Percentiles rank a stretch among this genome's conserved stretches.
phyloP scores from a whole-genome alignment of 2,329 filamentous ascomycete genomes.

The Aspergillus oerlinghausenensis region DNA sequence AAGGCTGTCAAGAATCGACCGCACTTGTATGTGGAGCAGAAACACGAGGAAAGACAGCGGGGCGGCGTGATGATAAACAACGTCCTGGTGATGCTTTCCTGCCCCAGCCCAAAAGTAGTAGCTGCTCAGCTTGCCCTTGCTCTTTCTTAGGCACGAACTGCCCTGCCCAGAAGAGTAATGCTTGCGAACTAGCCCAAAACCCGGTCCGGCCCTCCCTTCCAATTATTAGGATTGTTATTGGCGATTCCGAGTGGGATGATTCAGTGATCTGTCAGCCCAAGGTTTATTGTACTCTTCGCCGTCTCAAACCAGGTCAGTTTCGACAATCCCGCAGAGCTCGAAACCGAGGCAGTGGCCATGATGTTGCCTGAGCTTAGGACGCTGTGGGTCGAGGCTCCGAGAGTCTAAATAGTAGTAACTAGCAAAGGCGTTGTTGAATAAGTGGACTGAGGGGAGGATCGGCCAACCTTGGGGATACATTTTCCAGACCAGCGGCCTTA shows the following conservation, averaged over 20 bases:
- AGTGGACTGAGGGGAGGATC: too few relatives aligned
- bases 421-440: too few relatives aligned
- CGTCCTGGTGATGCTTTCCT: not conserved
- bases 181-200: constrained; percentile 5
- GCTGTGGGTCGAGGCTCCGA: not conserved
- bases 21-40: not conserved
- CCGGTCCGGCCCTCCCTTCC: not conserved
- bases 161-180: constrained; percentile 7
- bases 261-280: not conserved
- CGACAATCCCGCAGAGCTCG: not conserved
- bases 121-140: not conserved
- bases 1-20: constrained; percentile 1
- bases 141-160: not conserved
- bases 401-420: not conserved
- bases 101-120: not conserved
- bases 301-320: not conserved
- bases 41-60: too few relatives aligned
- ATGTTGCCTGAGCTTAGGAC: not conserved
- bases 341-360: not conserved
- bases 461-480: too few relatives aligned
- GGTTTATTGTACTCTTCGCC: not conserved
- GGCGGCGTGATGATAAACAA: not conserved
- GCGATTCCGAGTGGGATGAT: not conserved
- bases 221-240: not conserved
- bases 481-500: not conserved